These are phyloP conservation scores for Solanum paucissectum DNA, from an alignment of 257 asterid species.

Conservation along the genomic window DNA sequence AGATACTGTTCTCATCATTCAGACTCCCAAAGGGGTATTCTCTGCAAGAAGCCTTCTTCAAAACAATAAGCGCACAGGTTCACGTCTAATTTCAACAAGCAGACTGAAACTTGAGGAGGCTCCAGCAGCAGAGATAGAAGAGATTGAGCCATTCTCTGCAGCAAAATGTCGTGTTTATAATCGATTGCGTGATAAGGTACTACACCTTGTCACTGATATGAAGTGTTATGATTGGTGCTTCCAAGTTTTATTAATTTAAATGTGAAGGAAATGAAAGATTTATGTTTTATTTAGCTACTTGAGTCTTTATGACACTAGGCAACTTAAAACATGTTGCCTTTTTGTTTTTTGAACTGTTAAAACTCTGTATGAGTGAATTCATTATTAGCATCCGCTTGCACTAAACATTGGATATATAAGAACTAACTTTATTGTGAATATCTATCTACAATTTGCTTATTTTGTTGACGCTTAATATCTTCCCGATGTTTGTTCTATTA, in stretches of 20 bases:
- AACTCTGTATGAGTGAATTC: background rate
- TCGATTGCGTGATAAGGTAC: conserved; percentile 51
- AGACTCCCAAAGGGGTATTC: conserved; percentile 79
- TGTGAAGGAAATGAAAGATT: background rate
- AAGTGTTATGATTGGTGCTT: background rate
- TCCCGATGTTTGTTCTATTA: background rate
- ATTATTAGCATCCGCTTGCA: background rate
- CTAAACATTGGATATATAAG: background rate
- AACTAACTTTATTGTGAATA: background rate
- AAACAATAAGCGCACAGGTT: conserved; percentile 58
- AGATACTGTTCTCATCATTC: conserved; percentile 79
- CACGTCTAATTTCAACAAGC: conserved; percentile 77
- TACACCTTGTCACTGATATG: background rate
- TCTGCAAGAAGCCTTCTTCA: conserved; percentile 73
- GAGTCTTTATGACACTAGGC: background rate
- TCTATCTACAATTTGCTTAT: background rate
- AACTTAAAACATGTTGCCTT: background rate
- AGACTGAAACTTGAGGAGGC: conserved; percentile 59
- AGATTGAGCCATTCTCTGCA: conserved; percentile 69
- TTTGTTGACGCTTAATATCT: background rate
- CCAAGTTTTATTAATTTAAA: background rate
- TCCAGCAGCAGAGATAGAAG: conserved; percentile 40
- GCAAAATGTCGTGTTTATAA: conserved; percentile 66
- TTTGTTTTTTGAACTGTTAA: background rate
- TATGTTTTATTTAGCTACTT: background rate